Conservation (phyloP, 331 rosid genomes). For the Rhamnella rubrinervis region DNA sequence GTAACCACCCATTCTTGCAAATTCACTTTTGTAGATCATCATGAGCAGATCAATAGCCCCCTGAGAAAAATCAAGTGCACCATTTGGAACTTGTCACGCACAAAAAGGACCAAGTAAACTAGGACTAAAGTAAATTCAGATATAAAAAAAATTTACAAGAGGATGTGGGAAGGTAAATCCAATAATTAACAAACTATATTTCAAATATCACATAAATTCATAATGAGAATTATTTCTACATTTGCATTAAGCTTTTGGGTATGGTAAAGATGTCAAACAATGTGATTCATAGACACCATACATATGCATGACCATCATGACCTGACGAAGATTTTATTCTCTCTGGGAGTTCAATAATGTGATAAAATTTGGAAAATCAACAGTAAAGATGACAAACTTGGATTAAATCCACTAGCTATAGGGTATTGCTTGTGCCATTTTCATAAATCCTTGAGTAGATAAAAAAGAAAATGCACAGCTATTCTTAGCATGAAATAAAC, state of each 20-base stretch:
- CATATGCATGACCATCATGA: no score
- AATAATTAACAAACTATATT: no score
- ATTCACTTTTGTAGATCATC: constrained; percentile 21
- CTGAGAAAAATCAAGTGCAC: constrained; percentile 6
- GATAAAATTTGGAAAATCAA: no score
- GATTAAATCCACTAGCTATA: not conserved
- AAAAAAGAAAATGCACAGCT: not conserved
- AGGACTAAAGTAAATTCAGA: not conserved
- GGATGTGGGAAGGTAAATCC: no score
- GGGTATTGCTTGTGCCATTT: not conserved
- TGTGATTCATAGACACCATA: no score
- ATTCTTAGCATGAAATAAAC: not conserved
- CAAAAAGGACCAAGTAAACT: not conserved
- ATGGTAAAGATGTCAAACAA: no score
- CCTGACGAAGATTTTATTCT: no score
- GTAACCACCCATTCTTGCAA: constrained; percentile 30
- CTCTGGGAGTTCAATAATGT: no score
- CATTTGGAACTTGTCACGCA: not conserved
- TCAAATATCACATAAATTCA: no score
- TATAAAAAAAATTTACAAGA: not conserved
- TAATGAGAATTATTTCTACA: no score
- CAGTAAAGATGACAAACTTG: not conserved
- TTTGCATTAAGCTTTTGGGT: no score
- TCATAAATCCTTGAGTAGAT: not conserved
- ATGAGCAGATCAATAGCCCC: constrained; percentile 33